Evolutionary conservation across 768 basidiomycete species (phyloP).

Genomic region (Mycena rebaudengoi): DNA sequence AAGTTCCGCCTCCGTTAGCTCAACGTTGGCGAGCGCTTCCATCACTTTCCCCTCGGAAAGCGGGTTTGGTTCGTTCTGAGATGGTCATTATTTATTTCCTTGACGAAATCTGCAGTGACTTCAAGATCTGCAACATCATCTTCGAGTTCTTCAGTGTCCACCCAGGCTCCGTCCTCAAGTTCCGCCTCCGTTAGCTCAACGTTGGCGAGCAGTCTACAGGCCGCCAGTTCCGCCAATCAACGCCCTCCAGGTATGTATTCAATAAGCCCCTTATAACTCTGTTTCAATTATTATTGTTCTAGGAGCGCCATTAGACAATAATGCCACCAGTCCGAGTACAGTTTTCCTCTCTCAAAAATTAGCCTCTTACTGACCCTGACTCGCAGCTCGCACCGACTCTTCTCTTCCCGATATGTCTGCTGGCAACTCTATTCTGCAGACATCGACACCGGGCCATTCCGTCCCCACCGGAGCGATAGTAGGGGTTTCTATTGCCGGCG

Average conservation of each 20-base stretch:
- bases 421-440: background rate
- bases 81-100: no score
- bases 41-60: no score
- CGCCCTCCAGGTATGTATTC: no score
- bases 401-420: background rate
- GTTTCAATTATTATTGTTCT: no score
- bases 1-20: background rate
- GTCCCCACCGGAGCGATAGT: background rate
- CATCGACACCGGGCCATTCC: background rate
- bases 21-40: background rate
- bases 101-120: background rate
- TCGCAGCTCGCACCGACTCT: background rate
- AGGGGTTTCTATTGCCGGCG: conserved; percentile 1
- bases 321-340: no score
- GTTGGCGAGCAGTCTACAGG: background rate
- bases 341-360: no score
- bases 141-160: background rate
- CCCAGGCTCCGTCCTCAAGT: background rate
- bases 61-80: no score
- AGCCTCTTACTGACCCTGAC: no score
- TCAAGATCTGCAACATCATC: background rate
- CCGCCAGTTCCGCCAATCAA: no score
- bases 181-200: background rate
- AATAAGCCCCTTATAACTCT: no score
- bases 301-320: no score